Base-by-base conservation (phyloP, 2,329 filamentous ascomycete genomes). In the Epichloe sp. region DNA sequence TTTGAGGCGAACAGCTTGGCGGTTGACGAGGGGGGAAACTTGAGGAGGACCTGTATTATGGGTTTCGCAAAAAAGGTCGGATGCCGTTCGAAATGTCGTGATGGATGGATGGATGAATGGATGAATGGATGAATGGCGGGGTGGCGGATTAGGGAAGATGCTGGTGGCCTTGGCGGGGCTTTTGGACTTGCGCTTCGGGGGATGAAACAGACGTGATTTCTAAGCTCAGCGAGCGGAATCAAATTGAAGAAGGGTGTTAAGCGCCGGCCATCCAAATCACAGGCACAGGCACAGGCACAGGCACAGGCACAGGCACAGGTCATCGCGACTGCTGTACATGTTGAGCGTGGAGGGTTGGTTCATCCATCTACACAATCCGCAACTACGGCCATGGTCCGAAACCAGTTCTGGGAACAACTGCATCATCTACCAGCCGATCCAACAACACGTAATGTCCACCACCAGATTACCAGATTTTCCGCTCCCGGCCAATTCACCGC, bases 1-100 rank as follows among this genome's bases (percentile, higher is more conserved):
- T 79, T 75, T 69, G 84, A 88, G 75, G 88, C 88, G 78, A 95
- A 95, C 91, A 95, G 79, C 76, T 90, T 95, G 87, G 73, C 84
- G 81, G 62, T 60, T 49, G 17, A 21, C 31, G 4, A 35, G 31
- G 17, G 35, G 17, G 3, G 35, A 6, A 5, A 3, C 31, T 31
- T 31, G 8, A 10, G 11, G 10, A 31, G 31, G 3, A 4, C 31
- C 31, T 31, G 31, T 31, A 31, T 31, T 31, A 31, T 11, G 31
- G 11, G 10, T 11, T 31, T 31, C 31, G 31, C 31, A 10, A 31
- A 21, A 37, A 23, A 26, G 37, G 35, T 47, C 45, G 45, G 31
- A 31, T 10, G 31, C 31, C 10, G 31, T 10, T 31, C 31, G 8
- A 31, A 31, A 31, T 31, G 19, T 26, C 21, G 21, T 23, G 41